Base-by-base conservation (phyloP, 805 yeast genomes). In the Schwanniomyces yamadae region DNA sequence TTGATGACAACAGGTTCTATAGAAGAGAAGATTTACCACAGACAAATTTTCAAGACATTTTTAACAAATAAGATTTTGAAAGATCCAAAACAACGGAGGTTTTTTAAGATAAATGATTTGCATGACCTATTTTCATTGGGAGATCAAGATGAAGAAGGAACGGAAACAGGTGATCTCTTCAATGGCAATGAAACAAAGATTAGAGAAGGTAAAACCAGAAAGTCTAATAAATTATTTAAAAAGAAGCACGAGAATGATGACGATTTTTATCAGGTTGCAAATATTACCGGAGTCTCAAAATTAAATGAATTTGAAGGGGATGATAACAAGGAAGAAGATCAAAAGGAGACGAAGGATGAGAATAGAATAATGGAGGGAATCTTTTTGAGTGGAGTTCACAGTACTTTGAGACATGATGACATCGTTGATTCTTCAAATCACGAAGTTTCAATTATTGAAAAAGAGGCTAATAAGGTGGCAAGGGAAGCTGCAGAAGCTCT, bases 31-130 rank as follows among this genome's bases (percentile, higher is more conserved):
- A 93, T 93, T 4, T 93, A 93, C 50, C 98, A 93, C 51, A 75
- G 99, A 14, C 99, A 93, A 61, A 93, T 93, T 21, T 93, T 91
- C 75, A 93, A 93, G 57, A 96, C 95, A 44, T 84, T 91, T 47
- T 61, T 93, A 44, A 86, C 97, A 0, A 93, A 93, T 59, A 93
- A 91, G 61, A 90, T 93, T 43, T 65, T 93, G 50, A 90, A 88
- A 47, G 99, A 93, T 55, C 98, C 99, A 1, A 89, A 90, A 48
- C 98, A 93, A 54, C 75, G 90, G 41, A 64, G 98, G 39, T 90
- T 91, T 50, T 93, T 93, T 69, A 93, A 93, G 52, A 82, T 81
- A 74, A 88, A 85, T 50, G 98, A 93, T 50, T 63, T 93, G 30
- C 93, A 90, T 48, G 97, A 93, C 59, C 63, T 93, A 39, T 93